Percentiles rank a stretch among this genome's conserved stretches.
phyloP scores from a whole-genome alignment of 78 protist species.

The Dictyostelium brefeldianum region DNA sequence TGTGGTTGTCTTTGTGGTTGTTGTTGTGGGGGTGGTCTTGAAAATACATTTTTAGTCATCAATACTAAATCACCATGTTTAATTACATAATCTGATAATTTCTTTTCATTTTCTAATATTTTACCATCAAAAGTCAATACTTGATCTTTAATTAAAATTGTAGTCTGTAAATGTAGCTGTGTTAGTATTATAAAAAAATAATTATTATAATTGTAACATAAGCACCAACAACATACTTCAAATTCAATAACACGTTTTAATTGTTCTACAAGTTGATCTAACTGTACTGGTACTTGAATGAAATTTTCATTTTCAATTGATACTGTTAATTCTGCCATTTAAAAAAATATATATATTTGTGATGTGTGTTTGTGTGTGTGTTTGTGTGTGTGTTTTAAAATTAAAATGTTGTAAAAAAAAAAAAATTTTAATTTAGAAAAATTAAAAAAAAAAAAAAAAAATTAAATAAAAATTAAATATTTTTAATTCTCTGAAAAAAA shows the following conservation, averaged over 20 bases:
- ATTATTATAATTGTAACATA: neutral
- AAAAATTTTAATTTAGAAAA: too few relatives aligned
- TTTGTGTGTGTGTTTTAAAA: neutral
- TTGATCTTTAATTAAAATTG: conserved; percentile 42
- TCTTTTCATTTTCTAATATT: conserved; percentile 24
- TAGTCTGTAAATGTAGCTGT: conserved; percentile 10
- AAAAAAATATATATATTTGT: neutral
- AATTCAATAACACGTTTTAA: conserved; percentile 51
- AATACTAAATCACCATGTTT: conserved; percentile 59
- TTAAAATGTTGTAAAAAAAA: neutral
- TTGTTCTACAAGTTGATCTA: conserved; percentile 28
- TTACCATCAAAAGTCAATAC: conserved; percentile 50
- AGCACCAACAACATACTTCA: conserved; percentile 30
- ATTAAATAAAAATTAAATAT: neutral
- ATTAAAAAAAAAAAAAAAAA: neutral
- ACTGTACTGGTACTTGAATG: conserved; percentile 8
- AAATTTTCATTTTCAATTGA: conserved; percentile 26
- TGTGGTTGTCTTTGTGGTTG: conserved; percentile 37
- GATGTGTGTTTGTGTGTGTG: neutral
- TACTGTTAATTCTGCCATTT: conserved; percentile 36
- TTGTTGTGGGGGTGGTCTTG: neutral
- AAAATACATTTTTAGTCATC: conserved; percentile 22
- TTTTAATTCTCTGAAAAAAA: too few relatives aligned
- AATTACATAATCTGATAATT: conserved; percentile 30
- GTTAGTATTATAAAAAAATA: neutral